Evolutionary conservation across 2,329 filamentous ascomycete species (phyloP).

Genomic region (Decorospora gaudefroyi): DNA sequence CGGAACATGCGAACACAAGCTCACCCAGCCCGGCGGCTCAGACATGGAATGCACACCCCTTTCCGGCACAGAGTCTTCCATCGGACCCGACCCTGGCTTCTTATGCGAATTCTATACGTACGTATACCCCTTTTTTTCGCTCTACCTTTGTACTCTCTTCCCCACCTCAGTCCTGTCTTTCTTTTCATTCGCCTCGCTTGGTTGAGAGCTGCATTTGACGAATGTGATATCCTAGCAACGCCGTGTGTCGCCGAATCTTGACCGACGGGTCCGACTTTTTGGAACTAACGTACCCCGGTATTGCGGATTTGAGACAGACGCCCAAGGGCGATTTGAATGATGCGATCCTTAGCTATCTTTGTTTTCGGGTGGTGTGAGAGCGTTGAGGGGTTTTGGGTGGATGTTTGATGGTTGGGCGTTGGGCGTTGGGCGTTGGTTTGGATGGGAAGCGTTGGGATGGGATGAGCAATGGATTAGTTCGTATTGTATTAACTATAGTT

Average conservation of each 20-base stretch:
- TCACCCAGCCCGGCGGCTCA: slow-evolving; percentile 19
- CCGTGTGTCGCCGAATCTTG: slow-evolving; percentile 14
- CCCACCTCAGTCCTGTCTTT: neutral
- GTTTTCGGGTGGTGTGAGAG: slow-evolving; percentile 12
- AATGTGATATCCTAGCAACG: slow-evolving; percentile 18
- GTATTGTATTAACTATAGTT: too few species aligned
- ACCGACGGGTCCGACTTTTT: slow-evolving; percentile 17
- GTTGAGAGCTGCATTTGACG: too few species aligned
- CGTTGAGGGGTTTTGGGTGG: too few species aligned
- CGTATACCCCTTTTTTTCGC: slow-evolving; percentile 3
- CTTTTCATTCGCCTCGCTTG: too few species aligned
- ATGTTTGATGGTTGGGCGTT: too few species aligned
- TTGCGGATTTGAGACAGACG: slow-evolving; percentile 19
- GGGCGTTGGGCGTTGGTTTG: too few species aligned
- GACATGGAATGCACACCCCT: slow-evolving; percentile 22
- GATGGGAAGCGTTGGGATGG: too few species aligned
- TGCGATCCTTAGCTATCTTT: slow-evolving; percentile 19
- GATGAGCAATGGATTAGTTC: too few species aligned
- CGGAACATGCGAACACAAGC: slow-evolving; percentile 23
- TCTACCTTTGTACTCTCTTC: neutral
- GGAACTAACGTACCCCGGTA: slow-evolving; percentile 19
- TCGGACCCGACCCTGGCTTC: slow-evolving; percentile 32
- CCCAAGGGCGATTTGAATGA: slow-evolving; percentile 28
- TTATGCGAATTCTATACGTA: slow-evolving; percentile 39
- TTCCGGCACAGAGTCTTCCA: slow-evolving; percentile 20